Evolutionary conservation across 805 yeast species (phyloP).

Genomic region (Lachancea fermentati): DNA sequence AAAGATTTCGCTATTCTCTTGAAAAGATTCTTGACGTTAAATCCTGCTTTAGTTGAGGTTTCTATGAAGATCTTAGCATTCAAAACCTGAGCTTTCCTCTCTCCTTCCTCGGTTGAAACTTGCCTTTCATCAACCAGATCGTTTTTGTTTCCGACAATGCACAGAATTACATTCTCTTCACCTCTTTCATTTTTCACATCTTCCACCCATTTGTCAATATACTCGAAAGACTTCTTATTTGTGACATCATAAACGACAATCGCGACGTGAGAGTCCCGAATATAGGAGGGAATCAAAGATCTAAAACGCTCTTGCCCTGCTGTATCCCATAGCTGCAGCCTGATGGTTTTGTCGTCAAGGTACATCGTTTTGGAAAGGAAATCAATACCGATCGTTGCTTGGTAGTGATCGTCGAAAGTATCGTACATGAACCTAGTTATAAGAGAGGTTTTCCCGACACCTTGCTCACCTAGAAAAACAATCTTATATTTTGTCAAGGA

Average conservation of each 20-base stretch:
- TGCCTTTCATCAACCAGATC: slow-evolving; percentile 79
- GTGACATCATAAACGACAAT: slow-evolving; percentile 94
- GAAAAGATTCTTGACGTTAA: slow-evolving; percentile 85
- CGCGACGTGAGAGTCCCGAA: slow-evolving; percentile 95
- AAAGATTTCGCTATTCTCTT: slow-evolving; percentile 85
- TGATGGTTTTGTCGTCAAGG: slow-evolving; percentile 88
- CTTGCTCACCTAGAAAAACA: slow-evolving; percentile 94
- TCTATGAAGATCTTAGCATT: slow-evolving; percentile 82
- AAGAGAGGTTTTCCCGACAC: slow-evolving; percentile 93
- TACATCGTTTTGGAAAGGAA: slow-evolving; percentile 93
- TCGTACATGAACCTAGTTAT: slow-evolving; percentile 98
- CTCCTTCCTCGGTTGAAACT: slow-evolving; percentile 80
- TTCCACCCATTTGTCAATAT: slow-evolving; percentile 86
- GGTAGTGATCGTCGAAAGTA: slow-evolving; percentile 89
- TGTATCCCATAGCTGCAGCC: slow-evolving; percentile 96
- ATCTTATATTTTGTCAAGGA: slow-evolving; percentile 66
- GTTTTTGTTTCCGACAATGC: slow-evolving; percentile 86
- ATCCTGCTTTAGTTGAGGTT: slow-evolving; percentile 91
- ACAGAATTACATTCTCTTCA: slow-evolving; percentile 74
- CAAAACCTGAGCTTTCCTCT: slow-evolving; percentile 60
- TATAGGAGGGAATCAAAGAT: slow-evolving; percentile 90
- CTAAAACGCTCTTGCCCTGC: slow-evolving; percentile 97
- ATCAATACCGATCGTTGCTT: slow-evolving; percentile 95
- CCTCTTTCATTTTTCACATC: slow-evolving; percentile 94
- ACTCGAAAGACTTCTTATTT: slow-evolving; percentile 74